Base-by-base conservation (phyloP, 2,329 filamentous ascomycete genomes). In the Trichoderma afroharzianum region DNA sequence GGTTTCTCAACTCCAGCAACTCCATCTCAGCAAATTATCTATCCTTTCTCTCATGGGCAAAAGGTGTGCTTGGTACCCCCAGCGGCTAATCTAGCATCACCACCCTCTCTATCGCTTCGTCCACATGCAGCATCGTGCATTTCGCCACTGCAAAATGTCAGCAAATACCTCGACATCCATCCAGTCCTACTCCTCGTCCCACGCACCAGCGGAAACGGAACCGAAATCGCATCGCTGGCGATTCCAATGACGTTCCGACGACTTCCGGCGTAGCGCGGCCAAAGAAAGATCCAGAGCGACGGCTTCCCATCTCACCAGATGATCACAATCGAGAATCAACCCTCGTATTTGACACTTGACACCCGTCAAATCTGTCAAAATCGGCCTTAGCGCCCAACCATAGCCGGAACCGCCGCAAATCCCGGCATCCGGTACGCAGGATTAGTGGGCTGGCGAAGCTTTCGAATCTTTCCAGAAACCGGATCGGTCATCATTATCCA, bases 121-220 rank as follows among this genome's bases (percentile, higher is more conserved):
- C 62, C 39, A 33, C 21, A 21, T 33, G n/a, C 66, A 61, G 66
- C 66, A 68, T 50, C 33, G 55, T 50, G 55, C 66, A 50, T 68
- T 61, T 68, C n/a, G 66, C 66, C 66, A 68, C 66, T 24, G 53
- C 63, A 47, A 24, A 53, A 53, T 53, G 66, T 61, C 66, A 68
- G 66, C 66, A 59, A 21, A 32, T 26, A 39, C n/a, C 63, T 57
- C 33, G 59, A 63, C 33, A 28, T 63, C 39, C 39, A 43, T 18
- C 6, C 15, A 3, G 3, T 39, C 36, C 36, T 18, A 39, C 15
- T 39, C 39, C 39, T 3, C n/a, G n/a, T n/a, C n/a, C n/a, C n/a
- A 43, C 39, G 39, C 39, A 43, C 39, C 39, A 43, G 39, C 39
- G 39, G 39, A 43, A 43, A 30, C 59, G 59, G 21, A 36, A 28